phyloP scores from a whole-genome alignment of 2,329 filamentous ascomycete species.

The Conoideocrella luteorostrata region DNA sequence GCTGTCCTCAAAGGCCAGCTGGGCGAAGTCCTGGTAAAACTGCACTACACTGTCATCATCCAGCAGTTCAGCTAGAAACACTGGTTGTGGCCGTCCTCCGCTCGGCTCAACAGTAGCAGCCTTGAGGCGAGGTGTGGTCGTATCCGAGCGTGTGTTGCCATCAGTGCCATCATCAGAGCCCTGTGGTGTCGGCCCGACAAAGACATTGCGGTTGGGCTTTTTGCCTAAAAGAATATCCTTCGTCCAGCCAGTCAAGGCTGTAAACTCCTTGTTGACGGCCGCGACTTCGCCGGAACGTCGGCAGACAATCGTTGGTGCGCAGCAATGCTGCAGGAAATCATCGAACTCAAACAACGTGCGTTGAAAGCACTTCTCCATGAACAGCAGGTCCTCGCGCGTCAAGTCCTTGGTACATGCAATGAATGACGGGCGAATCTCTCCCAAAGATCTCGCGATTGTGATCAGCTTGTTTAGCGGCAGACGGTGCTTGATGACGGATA shows the following conservation, averaged over 20 bases:
- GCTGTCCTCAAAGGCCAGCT: constrained; percentile 86
- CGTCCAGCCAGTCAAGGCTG: constrained; percentile 90
- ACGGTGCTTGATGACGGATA: constrained; percentile 69
- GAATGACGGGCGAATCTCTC: constrained; percentile 86
- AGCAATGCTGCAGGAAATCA: constrained; percentile 81
- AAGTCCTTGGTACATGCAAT: constrained; percentile 88
- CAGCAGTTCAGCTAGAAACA: constrained; percentile 86
- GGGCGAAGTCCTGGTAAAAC: constrained; percentile 93
- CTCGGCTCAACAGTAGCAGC: constrained; percentile 35
- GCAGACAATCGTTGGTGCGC: constrained; percentile 86
- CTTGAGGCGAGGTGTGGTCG: constrained; percentile 46
- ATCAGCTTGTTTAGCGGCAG: constrained; percentile 72
- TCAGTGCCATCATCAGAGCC: constrained; percentile 27
- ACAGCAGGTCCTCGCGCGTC: constrained; percentile 81
- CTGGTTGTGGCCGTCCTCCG: constrained; percentile 59
- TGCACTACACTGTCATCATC: constrained; percentile 90
- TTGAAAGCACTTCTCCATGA: constrained; percentile 97
- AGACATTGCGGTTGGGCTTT: constrained; percentile 80
- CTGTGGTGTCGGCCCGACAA: constrained; percentile 46
- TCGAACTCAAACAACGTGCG: constrained; percentile 89
- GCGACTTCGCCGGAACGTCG: constrained; percentile 92
- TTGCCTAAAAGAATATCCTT: constrained; percentile 84
- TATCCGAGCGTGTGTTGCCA: constrained; percentile 26
- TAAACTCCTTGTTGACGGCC: constrained; percentile 92
- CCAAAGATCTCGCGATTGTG: constrained; percentile 79